phyloP scores from a whole-genome alignment of 1,139 yeast genomes.

The Diutina siamensis region DNA sequence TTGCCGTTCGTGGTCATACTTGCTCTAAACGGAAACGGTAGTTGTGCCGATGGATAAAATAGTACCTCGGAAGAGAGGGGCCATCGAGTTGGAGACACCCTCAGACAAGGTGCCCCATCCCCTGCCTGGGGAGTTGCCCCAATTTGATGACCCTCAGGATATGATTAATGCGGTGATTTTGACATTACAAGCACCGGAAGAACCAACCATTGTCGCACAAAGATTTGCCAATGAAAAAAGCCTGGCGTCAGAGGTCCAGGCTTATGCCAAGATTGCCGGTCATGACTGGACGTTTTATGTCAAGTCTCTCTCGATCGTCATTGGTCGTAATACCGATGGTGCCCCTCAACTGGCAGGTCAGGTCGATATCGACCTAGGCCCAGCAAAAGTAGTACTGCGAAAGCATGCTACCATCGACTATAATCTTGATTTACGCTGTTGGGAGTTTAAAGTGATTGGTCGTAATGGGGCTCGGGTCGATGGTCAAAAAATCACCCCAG shows the following conservation, averaged over 20 bases:
- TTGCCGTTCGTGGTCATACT: not conserved
- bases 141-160: constrained; percentile 37
- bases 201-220: constrained; percentile 37
- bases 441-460: constrained; percentile 81
- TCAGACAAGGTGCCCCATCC: not conserved
- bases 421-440: constrained; percentile 59
- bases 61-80: constrained; percentile 4
- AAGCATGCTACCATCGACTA: constrained; percentile 79
- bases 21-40: not conserved
- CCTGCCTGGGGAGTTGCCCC: not conserved
- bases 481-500: constrained; percentile 35
- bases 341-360: constrained; percentile 11
- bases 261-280: constrained; percentile 95
- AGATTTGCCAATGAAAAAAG: constrained; percentile 57
- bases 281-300: constrained; percentile 89
- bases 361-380: constrained; percentile 90
- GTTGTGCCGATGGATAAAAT: not conserved
- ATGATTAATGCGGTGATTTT: constrained; percentile 42
- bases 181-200: constrained; percentile 36
- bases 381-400: constrained; percentile 90
- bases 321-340: constrained; percentile 77
- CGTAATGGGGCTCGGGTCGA: constrained; percentile 92
- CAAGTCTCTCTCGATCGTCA: constrained; percentile 60
- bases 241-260: constrained; percentile 79
- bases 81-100: not conserved